Evolutionary conservation across 1,139 yeast genomes (phyloP), one percentile per base, ranked within the genome.

Genomic region (Taphrina betulina): DNA sequence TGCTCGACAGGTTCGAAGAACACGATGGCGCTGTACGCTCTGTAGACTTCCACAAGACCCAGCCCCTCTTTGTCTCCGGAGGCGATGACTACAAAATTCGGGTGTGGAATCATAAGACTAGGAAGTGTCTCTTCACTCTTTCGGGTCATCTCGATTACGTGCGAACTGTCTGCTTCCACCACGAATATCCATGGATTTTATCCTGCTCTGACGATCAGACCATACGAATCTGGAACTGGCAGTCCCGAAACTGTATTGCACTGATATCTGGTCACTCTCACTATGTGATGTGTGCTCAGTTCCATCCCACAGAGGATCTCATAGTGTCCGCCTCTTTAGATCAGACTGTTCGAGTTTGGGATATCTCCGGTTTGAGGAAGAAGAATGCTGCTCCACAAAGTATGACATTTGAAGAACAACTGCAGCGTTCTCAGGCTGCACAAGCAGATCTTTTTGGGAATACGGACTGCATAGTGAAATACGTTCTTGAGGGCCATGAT

Each of bases 291-390:
- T 85, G 95, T 64, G 97, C 98, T 1, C 95, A 87, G 72, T 94
- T 94, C 78, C 99, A 94, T 69, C 97, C 96, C 41, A 76, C 83
- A 50, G 96, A 94, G 65, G 98, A 94, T 69, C 78, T 94, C 67
- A 84, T 94, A 65, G 96, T 94, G 20, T 86, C 95, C 34, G 95
- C 97, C 2, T 89, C 97, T 4, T 78, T 94, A 68, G 99, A 94
- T 75, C 97, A 90, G 73, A 88, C 97, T n/a, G 97, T 94, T 40
- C 82, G 99, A 65, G 96, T 92, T 36, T 94, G 98, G 98, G 98
- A 94, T 73, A 92, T 92, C 65, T 81, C 95, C 7, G 97, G 96
- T 1, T 80, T 94, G 68, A 80, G 96, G 70, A 89, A 92, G 75
- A 89, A 88, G 71, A 97, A 92, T 72, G 86, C 95, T 24, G 97